phyloP scores from a whole-genome alignment of 2,329 filamentous ascomycete genomes.

The Apiospora sp. region DNA sequence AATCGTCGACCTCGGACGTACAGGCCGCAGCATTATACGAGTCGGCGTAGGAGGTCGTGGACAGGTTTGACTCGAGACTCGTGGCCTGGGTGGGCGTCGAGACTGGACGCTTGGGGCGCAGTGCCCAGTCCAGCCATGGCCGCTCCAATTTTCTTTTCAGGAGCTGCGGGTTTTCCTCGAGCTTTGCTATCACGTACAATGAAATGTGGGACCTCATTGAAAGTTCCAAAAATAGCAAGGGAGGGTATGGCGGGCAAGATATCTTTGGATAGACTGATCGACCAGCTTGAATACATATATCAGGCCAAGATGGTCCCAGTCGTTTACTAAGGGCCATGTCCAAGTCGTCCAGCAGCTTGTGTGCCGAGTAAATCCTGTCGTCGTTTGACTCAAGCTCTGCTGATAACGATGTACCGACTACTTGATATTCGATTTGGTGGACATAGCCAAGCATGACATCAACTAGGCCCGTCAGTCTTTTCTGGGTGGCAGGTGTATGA shows the following conservation, averaged over 20 bases:
- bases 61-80: no score
- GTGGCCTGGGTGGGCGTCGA: no score
- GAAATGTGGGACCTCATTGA: background rate
- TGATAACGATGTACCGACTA: background rate
- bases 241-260: background rate
- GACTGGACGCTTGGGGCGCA: background rate
- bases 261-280: background rate
- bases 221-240: background rate
- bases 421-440: background rate
- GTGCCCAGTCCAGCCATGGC: background rate
- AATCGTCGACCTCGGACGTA: background rate
- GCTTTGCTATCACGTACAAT: background rate
- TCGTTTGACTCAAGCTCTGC: background rate
- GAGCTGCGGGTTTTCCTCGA: background rate
- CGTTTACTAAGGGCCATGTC: background rate
- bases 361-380: background rate
- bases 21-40: no score
- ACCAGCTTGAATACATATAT: no score
- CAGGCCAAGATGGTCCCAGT: background rate
- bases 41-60: no score
- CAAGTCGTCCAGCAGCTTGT: background rate
- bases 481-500: no score
- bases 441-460: background rate
- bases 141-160: background rate
- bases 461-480: background rate